Evolutionary conservation across 805 yeast genomes (phyloP).

Genomic region (Dipodascopsis tothii): DNA sequence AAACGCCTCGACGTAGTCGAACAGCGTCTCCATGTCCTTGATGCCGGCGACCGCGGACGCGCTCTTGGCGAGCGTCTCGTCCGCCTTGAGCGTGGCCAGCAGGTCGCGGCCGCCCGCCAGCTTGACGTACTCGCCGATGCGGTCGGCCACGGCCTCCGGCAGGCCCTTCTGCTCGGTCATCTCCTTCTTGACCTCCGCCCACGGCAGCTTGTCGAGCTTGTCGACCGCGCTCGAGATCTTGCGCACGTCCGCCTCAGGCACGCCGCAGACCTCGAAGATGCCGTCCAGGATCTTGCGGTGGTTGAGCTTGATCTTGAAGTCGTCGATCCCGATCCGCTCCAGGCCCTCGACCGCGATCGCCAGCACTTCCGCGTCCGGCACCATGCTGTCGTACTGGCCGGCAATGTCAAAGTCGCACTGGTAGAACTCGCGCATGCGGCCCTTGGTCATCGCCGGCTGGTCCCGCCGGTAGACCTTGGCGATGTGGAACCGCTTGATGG

Average conservation of each 20-base stretch:
- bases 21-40: conserved; percentile 66
- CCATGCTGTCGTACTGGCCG: conserved; percentile 86
- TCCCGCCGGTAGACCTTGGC: conserved; percentile 99
- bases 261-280: conserved; percentile 91
- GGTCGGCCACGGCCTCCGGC: conserved; percentile 84
- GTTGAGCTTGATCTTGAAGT: conserved; percentile 85
- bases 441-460: conserved; percentile 99
- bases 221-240: conserved; percentile 92
- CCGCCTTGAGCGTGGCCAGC: conserved; percentile 47
- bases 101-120: conserved; percentile 41
- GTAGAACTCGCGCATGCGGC: conserved; percentile 98
- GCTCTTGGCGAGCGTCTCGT: conserved; percentile 53
- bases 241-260: conserved; percentile 86
- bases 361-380: conserved; percentile 89
- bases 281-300: conserved; percentile 96
- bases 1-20: conserved; percentile 76
- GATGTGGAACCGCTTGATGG: conserved; percentile 89
- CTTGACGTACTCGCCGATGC: conserved; percentile 85
- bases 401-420: conserved; percentile 99
- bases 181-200: conserved; percentile 90
- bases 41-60: conserved; percentile 74
- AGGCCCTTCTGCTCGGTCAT: conserved; percentile 89
- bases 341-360: conserved; percentile 79
- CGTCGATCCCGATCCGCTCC: conserved; percentile 71
- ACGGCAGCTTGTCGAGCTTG: conserved; percentile 88